phyloP scores from a whole-genome alignment of 768 basidiomycete species.

The Amyloporia xantha region DNA sequence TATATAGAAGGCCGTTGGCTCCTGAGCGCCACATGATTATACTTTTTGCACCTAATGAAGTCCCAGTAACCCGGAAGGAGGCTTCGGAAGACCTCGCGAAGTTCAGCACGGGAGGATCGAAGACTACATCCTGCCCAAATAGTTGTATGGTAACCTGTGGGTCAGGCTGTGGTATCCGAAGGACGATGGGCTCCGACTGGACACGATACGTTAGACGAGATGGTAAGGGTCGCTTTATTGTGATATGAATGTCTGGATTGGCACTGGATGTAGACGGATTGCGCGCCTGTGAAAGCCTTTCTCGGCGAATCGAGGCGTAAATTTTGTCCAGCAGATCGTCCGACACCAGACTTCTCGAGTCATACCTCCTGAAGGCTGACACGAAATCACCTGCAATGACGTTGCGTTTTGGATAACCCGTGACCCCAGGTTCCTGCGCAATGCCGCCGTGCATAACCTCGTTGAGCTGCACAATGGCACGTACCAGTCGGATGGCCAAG shows the following conservation, averaged over 20 bases:
- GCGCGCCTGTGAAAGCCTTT: conserved; percentile 68
- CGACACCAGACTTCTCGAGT: conserved; percentile 60
- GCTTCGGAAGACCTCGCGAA: conserved; percentile 76
- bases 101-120: conserved; percentile 79
- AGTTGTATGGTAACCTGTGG: conserved; percentile 77
- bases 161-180: conserved; percentile 83
- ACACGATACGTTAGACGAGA: conserved; percentile 77
- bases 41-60: conserved; percentile 72
- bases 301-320: conserved; percentile 69
- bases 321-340: conserved; percentile 74
- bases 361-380: conserved; percentile 75
- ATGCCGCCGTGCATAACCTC: conserved; percentile 79
- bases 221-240: conserved; percentile 70
- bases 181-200: conserved; percentile 82
- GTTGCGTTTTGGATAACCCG: conserved; percentile 46
- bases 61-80: conserved; percentile 89
- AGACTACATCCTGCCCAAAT: conserved; percentile 79
- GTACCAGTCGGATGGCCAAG: conserved; percentile 67
- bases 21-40: conserved; percentile 83
- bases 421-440: conserved; percentile 51
- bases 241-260: conserved; percentile 49
- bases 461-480: conserved; percentile 82
- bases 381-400: conserved; percentile 76
- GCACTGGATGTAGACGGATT: conserved; percentile 30
- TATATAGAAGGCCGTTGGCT: conserved; percentile 74